Percentiles rank a stretch among this genome's conserved stretches.
phyloP scores from a whole-genome alignment of 2,329 filamentous ascomycete species.

The Aureobasidium sp. region DNA sequence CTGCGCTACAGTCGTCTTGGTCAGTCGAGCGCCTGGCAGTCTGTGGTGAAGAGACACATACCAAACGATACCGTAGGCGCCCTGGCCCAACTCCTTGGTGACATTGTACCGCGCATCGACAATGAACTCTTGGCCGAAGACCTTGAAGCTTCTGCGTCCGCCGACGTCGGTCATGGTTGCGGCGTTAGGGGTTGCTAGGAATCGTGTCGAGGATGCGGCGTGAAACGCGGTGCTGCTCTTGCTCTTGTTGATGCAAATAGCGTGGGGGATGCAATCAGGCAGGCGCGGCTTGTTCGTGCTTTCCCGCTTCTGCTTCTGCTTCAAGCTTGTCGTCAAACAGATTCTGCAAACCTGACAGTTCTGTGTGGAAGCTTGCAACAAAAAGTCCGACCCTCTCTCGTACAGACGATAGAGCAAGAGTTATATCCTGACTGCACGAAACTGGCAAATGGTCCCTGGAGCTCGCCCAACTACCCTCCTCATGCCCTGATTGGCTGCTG shows the following conservation, averaged over 20 bases:
- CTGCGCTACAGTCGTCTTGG: conserved; percentile 56
- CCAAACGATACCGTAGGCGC: conserved; percentile 98
- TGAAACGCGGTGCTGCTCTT: neutral
- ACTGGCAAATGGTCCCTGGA: conserved; percentile 3
- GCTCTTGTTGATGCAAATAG: neutral
- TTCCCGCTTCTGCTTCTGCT: neutral
- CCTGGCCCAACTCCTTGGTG: conserved; percentile 96
- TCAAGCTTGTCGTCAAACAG: neutral
- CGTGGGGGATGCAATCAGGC: neutral
- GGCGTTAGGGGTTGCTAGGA: neutral
- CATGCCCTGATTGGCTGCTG: neutral
- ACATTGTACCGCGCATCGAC: conserved; percentile 98
- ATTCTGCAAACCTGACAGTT: neutral
- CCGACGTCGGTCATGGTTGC: conserved; percentile 51
- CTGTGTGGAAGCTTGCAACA: neutral
- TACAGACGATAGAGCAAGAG: neutral
- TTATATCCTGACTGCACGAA: neutral
- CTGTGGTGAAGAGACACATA: conserved; percentile 38
- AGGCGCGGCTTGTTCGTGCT: neutral
- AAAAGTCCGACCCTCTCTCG: neutral
- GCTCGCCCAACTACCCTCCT: neutral
- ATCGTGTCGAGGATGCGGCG: neutral
- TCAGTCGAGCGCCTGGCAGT: neutral
- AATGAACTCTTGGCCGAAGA: conserved; percentile 99
- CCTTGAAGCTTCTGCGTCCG: conserved; percentile 92